phyloP scores from a whole-genome alignment of 257 asterid genomes.

The Plantago major region DNA sequence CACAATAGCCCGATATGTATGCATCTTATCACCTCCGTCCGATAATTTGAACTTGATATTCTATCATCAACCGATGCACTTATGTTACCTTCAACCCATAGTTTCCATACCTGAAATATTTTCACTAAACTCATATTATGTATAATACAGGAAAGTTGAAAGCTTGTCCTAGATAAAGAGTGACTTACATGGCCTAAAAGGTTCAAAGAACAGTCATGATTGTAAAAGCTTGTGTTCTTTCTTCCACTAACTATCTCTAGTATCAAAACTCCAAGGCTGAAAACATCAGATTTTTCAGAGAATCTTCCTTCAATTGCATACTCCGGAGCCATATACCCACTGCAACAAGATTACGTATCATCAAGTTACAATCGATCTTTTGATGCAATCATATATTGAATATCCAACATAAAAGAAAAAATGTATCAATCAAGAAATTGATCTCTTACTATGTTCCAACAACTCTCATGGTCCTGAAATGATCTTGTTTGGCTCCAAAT shows the following conservation, averaged over 20 bases:
- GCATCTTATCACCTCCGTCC: constrained; percentile 24
- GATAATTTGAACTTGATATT: constrained; percentile 8
- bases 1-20: constrained; percentile 33
- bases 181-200: constrained; percentile 53
- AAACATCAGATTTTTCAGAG: constrained; percentile 65
- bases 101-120: constrained; percentile 30
- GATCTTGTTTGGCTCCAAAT: constrained; percentile 45
- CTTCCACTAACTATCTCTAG: constrained; percentile 58
- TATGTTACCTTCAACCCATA: constrained; percentile 29
- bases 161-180: no score
- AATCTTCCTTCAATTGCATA: constrained; percentile 62
- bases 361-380: neutral
- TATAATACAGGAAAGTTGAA: no score
- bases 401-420: neutral
- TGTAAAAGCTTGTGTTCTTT: constrained; percentile 36
- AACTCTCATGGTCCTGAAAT: constrained; percentile 46
- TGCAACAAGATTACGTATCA: constrained; percentile 18
- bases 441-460: constrained; percentile 65
- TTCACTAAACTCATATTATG: neutral
- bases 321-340: constrained; percentile 84
- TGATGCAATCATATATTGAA: neutral
- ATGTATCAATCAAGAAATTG: neutral
- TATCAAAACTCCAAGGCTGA: constrained; percentile 59
- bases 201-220: constrained; percentile 31
- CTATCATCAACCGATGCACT: constrained; percentile 25